Base-by-base conservation (phyloP, 169 alveolate species). In the Plasmodium knowlesi region DNA sequence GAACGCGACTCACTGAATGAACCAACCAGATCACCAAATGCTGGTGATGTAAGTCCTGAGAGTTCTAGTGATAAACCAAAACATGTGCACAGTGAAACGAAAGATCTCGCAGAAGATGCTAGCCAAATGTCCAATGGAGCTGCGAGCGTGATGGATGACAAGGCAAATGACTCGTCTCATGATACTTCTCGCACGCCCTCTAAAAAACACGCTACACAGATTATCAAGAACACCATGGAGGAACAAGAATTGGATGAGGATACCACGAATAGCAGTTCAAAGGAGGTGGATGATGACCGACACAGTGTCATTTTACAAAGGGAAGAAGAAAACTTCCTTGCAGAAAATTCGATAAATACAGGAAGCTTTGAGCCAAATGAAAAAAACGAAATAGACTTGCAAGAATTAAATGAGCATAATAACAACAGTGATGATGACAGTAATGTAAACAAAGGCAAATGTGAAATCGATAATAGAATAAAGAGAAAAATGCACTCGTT, bases 391-490 rank as follows among this genome's bases (percentile, higher is more conserved):
- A 28, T 28, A 4, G 71, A 19, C n/a, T 6, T 53, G 34, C 78
- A 53, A 30, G 89, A 82, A 50, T 54, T 82, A 19, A 57, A 82
- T 53, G 78, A 54, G 10, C 39, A 22, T 25, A 2, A 34, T 32
- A 54, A 53, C 53, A 71, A 78, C 39, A 53, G 53, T 82, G 57
- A 82, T 41, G 41, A 82, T 25, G 41, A 30, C 2, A 82, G 32
- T 57, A 14, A 82, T 82, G 5, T 82, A 54, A 82, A 30, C 37
- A 82, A 10, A 82, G n/a, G 71, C 39, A 54, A 82, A 25, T 10
- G 78, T 25, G 89, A 82, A 82, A 53, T 82, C 5, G 89, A 82
- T 32, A 82, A 30, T 9, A 46, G 89, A 57, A 82, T 82, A 8
- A 82, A 82, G 39, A 82, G 89, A 32, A 82, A 82, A 82, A 54